Evolutionary conservation across 2,329 filamentous ascomycete genomes (phyloP).

Genomic region (Monosporascus sp.): DNA sequence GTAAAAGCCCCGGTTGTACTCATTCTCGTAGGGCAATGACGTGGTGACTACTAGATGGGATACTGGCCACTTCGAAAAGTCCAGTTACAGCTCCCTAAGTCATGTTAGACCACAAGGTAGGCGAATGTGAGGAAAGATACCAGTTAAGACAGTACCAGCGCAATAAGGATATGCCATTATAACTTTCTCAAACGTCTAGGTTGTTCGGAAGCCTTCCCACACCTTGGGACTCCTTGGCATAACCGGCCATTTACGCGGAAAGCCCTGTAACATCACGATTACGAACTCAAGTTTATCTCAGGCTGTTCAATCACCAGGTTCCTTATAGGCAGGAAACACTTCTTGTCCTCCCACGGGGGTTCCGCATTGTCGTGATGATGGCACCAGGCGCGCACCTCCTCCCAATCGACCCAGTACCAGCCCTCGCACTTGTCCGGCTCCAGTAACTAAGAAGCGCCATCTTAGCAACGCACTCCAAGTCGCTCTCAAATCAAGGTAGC

Average conservation of each 20-base stretch:
- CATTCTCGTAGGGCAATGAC: too few species aligned
- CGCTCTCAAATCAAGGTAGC: slow-evolving; percentile 1
- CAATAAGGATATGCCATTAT: too few species aligned
- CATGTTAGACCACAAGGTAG: too few species aligned
- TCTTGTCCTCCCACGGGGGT: slow-evolving; percentile 19
- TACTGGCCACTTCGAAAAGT: too few species aligned
- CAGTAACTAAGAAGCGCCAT: slow-evolving; percentile 26
- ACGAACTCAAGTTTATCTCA: not conserved
- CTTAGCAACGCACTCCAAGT: slow-evolving; percentile 20
- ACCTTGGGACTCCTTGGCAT: too few species aligned
- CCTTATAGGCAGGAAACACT: slow-evolving; percentile 34
- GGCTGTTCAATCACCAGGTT: slow-evolving; percentile 16
- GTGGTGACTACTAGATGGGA: too few species aligned
- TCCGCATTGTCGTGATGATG: slow-evolving; percentile 20
- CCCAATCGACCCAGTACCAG: slow-evolving; percentile 45
- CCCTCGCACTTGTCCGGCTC: slow-evolving; percentile 47
- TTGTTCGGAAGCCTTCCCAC: too few species aligned
- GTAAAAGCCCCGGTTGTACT: too few species aligned
- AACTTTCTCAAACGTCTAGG: not conserved
- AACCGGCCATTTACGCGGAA: not conserved
- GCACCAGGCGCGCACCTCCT: slow-evolving; percentile 32
- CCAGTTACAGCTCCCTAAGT: too few species aligned
- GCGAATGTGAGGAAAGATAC: too few species aligned
- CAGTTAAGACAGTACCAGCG: too few species aligned
- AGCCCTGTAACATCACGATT: too few species aligned